Evolutionary conservation across 2,329 filamentous ascomycete species (phyloP), one percentile per base, ranked within the genome.

Genomic region (Fusarium xyrophilum): DNA sequence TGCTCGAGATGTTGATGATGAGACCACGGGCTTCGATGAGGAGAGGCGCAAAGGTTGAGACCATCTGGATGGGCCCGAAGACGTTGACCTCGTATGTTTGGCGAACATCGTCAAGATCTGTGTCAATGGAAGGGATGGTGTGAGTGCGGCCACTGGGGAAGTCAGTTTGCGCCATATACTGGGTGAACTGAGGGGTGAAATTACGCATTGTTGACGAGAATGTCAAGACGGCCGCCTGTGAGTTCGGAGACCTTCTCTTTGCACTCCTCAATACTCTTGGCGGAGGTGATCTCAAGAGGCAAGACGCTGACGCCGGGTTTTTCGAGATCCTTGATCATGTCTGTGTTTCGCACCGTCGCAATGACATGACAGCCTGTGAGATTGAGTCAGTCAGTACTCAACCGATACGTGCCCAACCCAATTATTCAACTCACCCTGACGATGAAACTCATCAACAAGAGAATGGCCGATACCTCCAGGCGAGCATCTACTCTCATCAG

Each of bases 181-280:
- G 38, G 19, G 13, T 32, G 5, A 19, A 12, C 27, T 35, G 33
- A 21, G 7, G 43, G 4, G 3, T 27, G 3, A 6, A 72, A 81
- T 64, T 67, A 87, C 84, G 86, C 86, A 63, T 88, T 88, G 76
- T 88, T 88, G 50, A 88, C 81, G 21, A 88, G 83, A 46, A 88
- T 82, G 67, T 88, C 86, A 8, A 88, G 82, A 47, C 78, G 83
- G 17, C 85, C 85, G 12, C 80, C 80, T 4, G 84, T 87, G 47
- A 87, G 75, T 15, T 79, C 73, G 14, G 77, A 70, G 15, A 88
- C 83, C 53, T 83, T 79, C 5, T 78, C 77, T 57, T 82, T 82
- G 70, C 83, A 85, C 42, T 75, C 74, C 21, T 78, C 79, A 73
- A 88, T 85, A 67, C 84, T 87, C 27, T 81, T 79, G 21, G 77